Percentiles rank a stretch among this genome's conserved stretches.
Evolutionary conservation across 1,139 yeast species (phyloP).

Genomic region (Arxiozyma slooffiae): DNA sequence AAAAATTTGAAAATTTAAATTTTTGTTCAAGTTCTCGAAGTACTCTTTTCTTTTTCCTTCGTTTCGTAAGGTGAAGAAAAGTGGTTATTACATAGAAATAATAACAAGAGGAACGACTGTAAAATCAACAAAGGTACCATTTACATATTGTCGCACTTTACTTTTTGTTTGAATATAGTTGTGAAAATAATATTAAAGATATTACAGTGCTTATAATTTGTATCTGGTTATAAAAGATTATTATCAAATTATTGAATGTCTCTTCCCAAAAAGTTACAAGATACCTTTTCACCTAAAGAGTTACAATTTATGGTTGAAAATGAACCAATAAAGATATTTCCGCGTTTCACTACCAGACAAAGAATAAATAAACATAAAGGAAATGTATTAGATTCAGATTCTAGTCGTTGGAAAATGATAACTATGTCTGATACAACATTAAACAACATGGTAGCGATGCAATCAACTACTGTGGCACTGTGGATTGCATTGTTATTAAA

Average conservation of each 20-base stretch:
- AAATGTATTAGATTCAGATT: neutral
- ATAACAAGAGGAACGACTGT: neutral
- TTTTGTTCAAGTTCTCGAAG: neutral
- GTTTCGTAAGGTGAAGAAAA: neutral
- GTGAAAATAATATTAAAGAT: neutral
- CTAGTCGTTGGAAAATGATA: slow-evolving; percentile 18
- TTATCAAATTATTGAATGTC: slow-evolving; percentile 40
- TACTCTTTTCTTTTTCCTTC: neutral
- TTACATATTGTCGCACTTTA: neutral
- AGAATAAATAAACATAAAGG: slow-evolving; percentile 7
- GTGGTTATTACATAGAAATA: neutral
- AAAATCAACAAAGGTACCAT: neutral
- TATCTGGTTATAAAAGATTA: too few relatives aligned
- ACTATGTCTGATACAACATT: slow-evolving; percentile 40
- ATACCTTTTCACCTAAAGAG: slow-evolving; percentile 65
- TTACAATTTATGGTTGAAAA: slow-evolving; percentile 79
- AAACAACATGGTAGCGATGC: slow-evolving; percentile 47
- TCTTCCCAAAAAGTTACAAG: slow-evolving; percentile 46
- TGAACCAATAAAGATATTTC: slow-evolving; percentile 60
- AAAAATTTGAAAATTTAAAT: too few relatives aligned
- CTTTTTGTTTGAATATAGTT: too few relatives aligned
- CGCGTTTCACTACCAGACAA: slow-evolving; percentile 34
- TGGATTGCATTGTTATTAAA: slow-evolving; percentile 84
- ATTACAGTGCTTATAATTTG: too few relatives aligned
- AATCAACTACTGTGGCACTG: slow-evolving; percentile 62